phyloP scores from a whole-genome alignment of 2,329 filamentous ascomycete species.

The Didymella lethalis region DNA sequence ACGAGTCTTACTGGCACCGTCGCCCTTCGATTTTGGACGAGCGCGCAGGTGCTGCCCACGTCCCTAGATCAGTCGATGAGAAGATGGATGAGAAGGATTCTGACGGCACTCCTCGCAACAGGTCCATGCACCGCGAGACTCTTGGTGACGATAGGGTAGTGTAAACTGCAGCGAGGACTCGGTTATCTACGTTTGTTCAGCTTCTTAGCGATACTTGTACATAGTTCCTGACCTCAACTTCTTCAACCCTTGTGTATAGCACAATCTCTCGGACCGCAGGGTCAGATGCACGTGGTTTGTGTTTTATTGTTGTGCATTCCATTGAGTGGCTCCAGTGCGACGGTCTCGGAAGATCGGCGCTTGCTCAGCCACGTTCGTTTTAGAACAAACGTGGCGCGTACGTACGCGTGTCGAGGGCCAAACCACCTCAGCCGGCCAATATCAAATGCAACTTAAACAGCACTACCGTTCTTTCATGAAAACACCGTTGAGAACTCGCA shows the following conservation, averaged over 20 bases:
- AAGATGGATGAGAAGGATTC: constrained; percentile 32
- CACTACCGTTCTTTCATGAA: background rate
- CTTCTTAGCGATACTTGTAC: background rate
- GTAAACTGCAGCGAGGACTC: constrained; percentile 2
- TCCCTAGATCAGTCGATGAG: constrained; percentile 26
- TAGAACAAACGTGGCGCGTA: constrained; percentile 36
- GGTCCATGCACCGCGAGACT: constrained; percentile 35
- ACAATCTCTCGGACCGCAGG: background rate
- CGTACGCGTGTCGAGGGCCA: constrained; percentile 22
- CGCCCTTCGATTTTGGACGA: constrained; percentile 32
- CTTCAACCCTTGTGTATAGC: background rate
- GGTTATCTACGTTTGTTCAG: background rate
- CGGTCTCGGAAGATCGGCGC: constrained; percentile 7
- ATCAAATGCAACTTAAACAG: constrained; percentile 4
- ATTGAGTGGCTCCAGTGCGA: background rate
- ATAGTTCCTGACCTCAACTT: background rate
- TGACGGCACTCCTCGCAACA: constrained; percentile 32
- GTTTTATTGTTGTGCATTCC: background rate
- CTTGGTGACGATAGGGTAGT: constrained; percentile 25
- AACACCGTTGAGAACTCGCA: background rate
- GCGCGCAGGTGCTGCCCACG: constrained; percentile 15
- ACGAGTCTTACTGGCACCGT: constrained; percentile 39
- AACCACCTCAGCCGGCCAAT: constrained; percentile 22
- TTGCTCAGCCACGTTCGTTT: constrained; percentile 23
- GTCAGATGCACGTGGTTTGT: background rate